Evolutionary conservation across 2,329 filamentous ascomycete species (phyloP).

Genomic region (Ascochyta fabae): DNA sequence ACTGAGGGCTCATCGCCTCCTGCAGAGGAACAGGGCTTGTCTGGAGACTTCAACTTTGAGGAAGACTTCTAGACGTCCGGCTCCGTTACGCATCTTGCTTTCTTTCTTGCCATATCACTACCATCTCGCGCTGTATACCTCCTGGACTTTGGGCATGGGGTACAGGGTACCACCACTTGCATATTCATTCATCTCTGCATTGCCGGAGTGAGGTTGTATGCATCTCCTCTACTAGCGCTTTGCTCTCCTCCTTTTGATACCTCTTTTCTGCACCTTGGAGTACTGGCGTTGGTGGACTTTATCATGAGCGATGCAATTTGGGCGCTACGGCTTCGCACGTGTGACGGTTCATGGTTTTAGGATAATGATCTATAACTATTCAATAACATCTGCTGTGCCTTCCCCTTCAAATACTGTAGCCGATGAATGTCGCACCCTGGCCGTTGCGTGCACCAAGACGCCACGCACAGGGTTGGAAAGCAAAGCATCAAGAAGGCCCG

Average conservation of each 20-base stretch:
- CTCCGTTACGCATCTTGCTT: constrained; percentile 20
- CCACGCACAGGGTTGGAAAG: constrained; percentile 3
- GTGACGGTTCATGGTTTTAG: constrained; percentile 23
- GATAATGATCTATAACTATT: constrained; percentile 25
- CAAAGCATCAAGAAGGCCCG: constrained; percentile 6
- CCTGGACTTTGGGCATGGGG: constrained; percentile 28
- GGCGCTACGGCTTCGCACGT: constrained; percentile 6
- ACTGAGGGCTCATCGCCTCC: constrained; percentile 53
- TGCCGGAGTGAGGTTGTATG: constrained; percentile 34
- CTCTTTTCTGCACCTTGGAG: constrained; percentile 27
- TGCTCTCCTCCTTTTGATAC: constrained; percentile 16
- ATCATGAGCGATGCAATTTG: constrained; percentile 21
- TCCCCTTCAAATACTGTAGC: background rate
- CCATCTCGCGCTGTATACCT: constrained; percentile 37
- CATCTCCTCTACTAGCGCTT: constrained; percentile 6
- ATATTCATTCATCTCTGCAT: constrained; percentile 42
- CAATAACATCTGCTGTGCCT: background rate
- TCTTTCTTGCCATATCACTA: constrained; percentile 22
- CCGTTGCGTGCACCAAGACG: background rate
- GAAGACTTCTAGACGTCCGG: constrained; percentile 82
- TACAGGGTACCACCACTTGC: constrained; percentile 32
- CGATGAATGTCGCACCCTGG: background rate
- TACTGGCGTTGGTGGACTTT: constrained; percentile 21
- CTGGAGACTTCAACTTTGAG: constrained; percentile 88
- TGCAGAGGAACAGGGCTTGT: constrained; percentile 52